Conservation (phyloP, 1,284 basidiomycete species). For the Boletus mariae region DNA sequence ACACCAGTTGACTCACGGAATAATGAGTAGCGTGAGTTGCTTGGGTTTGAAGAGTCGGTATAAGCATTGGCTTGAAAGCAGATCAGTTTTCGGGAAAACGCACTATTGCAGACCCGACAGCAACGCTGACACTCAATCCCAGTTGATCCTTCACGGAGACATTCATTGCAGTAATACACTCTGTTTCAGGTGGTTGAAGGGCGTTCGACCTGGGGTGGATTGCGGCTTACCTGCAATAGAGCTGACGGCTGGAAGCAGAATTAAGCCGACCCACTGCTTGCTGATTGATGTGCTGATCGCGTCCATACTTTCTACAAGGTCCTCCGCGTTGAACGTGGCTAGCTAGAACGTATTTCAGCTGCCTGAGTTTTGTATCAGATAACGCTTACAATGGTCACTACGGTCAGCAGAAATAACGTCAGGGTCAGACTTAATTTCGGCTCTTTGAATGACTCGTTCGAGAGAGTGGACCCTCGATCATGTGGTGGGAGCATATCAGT, state of each 20-base stretch:
- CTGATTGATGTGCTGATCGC: slow-evolving; percentile 53
- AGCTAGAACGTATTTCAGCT: slow-evolving; percentile 40
- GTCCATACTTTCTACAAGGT: slow-evolving; percentile 77
- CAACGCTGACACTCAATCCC: slow-evolving; percentile 72
- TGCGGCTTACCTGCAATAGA: slow-evolving; percentile 65
- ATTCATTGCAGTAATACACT: slow-evolving; percentile 85
- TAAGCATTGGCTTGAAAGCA: background rate
- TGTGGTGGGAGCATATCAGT: slow-evolving; percentile 24
- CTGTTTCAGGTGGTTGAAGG: slow-evolving; percentile 31
- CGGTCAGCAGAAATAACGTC: slow-evolving; percentile 52
- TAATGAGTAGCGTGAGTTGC: slow-evolving; percentile 80
- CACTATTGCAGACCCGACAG: slow-evolving; percentile 88
- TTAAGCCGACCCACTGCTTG: slow-evolving; percentile 81
- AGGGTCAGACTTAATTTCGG: slow-evolving; percentile 61
- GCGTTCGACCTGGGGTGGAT: background rate
- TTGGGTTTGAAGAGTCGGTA: slow-evolving; percentile 24
- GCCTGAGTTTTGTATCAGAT: background rate
- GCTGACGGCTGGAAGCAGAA: slow-evolving; percentile 84
- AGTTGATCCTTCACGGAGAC: slow-evolving; percentile 84
- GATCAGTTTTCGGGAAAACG: slow-evolving; percentile 25
- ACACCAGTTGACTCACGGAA: slow-evolving; percentile 27
- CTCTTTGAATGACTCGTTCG: slow-evolving; percentile 31
- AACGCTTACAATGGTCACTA: slow-evolving; percentile 61
- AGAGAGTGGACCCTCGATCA: slow-evolving; percentile 17
- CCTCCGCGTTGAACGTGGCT: slow-evolving; percentile 83